Evolutionary conservation across 345 rosid genomes (phyloP), one percentile per base, ranked within the genome.

Genomic region (Eucalyptus tenuipes): DNA sequence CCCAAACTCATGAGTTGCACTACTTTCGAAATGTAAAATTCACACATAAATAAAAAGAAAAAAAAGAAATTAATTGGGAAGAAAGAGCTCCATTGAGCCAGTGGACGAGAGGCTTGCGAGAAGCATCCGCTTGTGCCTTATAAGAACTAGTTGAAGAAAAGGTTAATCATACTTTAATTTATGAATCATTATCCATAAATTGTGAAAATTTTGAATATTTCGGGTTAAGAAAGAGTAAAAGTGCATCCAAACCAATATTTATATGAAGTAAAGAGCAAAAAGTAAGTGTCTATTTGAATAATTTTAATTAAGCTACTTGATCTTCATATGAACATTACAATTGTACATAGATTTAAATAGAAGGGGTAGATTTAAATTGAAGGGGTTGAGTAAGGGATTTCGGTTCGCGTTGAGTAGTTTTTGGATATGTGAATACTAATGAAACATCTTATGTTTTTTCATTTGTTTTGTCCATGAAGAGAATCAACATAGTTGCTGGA

Each of bases 331-430:
- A 25, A 18, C 57, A 52, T 52, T 52, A 52, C 10, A 52, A 52
- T 0, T 52, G 57, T 52, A 52, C 57, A 20, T 0, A 20, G 25
- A 52, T 52, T 52, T 52, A 52, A 52, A 52, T 52, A 18, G 25
- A 52, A 52, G 25, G 57, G 57, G 25, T 52, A 20, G 25, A 52
- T 52, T 52, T 52, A 52, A 52, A 52, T 52, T 52, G 25, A 52
- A 52, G 25, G 57, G 57, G 25, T 52, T 52, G 57, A 52, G 18
- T 52, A 52, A 52, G 10, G 25, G 25, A 52, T 0, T 52, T 52
- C 25, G 10, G 0, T 52, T 52, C 0, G 2, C 5, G 0, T 52
- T 20, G 8, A 52, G 57, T 52, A 52, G 57, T 8, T 18, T 52
- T 20, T 52, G 25, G 57, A 52, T 0, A 52, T 20, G 25, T 52